These are phyloP conservation scores for Lepiota subincarnata DNA, from an alignment of 768 basidiomycete species.

Conservation along the genomic window DNA sequence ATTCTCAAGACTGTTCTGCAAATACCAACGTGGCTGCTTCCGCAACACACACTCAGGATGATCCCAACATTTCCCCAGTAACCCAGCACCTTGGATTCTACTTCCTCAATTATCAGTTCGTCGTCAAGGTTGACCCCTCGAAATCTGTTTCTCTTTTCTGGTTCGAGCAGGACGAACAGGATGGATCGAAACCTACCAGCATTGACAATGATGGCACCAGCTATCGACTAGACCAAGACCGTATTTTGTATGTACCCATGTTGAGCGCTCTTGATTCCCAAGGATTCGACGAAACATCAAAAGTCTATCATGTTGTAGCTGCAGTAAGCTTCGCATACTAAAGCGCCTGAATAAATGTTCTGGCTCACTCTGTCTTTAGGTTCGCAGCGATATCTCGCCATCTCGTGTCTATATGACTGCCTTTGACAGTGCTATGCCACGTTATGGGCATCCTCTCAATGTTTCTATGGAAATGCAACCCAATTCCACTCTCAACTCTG, in stretches of 20 bases:
- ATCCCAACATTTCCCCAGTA: slow-evolving; percentile 25
- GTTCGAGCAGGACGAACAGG: slow-evolving; percentile 34
- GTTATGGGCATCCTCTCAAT: slow-evolving; percentile 5
- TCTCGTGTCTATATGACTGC: slow-evolving; percentile 15
- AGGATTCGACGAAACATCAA: slow-evolving; percentile 2
- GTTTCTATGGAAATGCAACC: slow-evolving; percentile 5
- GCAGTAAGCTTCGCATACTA: slow-evolving; percentile 7
- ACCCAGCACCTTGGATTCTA: slow-evolving; percentile 22
- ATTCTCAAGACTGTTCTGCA: slow-evolving; percentile 21
- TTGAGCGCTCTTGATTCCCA: slow-evolving; percentile 17
- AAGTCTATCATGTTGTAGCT: slow-evolving; percentile 12
- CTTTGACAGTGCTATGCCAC: slow-evolving; percentile 14
- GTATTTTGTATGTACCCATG: slow-evolving; percentile 29
- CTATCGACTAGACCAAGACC: slow-evolving; percentile 31
- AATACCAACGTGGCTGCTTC: slow-evolving; percentile 19
- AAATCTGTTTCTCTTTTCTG: slow-evolving; percentile 36
- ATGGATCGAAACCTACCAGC: slow-evolving; percentile 23
- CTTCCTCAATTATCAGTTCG: slow-evolving; percentile 31
- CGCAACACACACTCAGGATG: slow-evolving; percentile 18
- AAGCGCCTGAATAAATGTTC: background rate
- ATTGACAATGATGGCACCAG: slow-evolving; percentile 32
- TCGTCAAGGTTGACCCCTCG: slow-evolving; percentile 26
- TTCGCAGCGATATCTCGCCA: slow-evolving; percentile 8
- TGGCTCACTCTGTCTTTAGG: background rate
- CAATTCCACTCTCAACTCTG: slow-evolving; percentile 11